These are phyloP conservation scores for Nothopassalora personata DNA, from an alignment of 2,329 filamentous ascomycete species.

Conservation along the genomic window DNA sequence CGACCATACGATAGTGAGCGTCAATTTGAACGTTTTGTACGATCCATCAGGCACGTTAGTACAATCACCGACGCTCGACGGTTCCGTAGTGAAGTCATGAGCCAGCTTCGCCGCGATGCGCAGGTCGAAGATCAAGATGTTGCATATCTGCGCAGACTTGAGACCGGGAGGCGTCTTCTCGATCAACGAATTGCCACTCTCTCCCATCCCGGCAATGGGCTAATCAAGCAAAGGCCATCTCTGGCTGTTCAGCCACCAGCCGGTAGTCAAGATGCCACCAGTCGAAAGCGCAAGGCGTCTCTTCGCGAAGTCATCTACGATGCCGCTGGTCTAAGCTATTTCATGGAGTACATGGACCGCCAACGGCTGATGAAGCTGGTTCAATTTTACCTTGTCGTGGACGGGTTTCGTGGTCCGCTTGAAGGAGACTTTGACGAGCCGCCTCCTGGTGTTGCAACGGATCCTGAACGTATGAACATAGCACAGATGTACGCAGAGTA, in stretches of 20 bases:
- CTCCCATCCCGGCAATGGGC: conserved; percentile 54
- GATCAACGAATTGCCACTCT: conserved; percentile 85
- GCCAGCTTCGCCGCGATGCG: conserved; percentile 81
- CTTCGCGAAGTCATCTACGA: conserved; percentile 84
- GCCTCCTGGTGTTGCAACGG: conserved; percentile 47
- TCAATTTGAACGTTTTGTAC: conserved; percentile 89
- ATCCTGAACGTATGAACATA: conserved; percentile 80
- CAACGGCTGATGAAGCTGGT: conserved; percentile 80
- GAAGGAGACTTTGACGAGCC: conserved; percentile 77
- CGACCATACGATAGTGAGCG: conserved; percentile 77
- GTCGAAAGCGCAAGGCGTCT: conserved; percentile 67
- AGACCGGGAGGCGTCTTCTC: conserved; percentile 83
- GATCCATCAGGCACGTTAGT: conserved; percentile 79
- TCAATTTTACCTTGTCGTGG: conserved; percentile 97
- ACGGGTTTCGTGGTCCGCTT: conserved; percentile 88
- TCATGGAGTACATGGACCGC: conserved; percentile 99
- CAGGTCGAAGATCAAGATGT: conserved; percentile 73
- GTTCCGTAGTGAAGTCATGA: conserved; percentile 86
- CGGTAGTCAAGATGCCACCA: conserved; percentile 39
- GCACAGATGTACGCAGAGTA: conserved; percentile 90
- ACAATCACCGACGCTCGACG: conserved; percentile 89
- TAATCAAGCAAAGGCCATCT: conserved; percentile 29
- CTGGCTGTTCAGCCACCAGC: conserved; percentile 36
- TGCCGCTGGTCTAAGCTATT: conserved; percentile 86
- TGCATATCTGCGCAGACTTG: conserved; percentile 79